Percentiles rank a stretch among this genome's conserved stretches.
Evolutionary conservation across 2,329 filamentous ascomycete species (phyloP).

Genomic region (Arthrocladium fulminans): DNA sequence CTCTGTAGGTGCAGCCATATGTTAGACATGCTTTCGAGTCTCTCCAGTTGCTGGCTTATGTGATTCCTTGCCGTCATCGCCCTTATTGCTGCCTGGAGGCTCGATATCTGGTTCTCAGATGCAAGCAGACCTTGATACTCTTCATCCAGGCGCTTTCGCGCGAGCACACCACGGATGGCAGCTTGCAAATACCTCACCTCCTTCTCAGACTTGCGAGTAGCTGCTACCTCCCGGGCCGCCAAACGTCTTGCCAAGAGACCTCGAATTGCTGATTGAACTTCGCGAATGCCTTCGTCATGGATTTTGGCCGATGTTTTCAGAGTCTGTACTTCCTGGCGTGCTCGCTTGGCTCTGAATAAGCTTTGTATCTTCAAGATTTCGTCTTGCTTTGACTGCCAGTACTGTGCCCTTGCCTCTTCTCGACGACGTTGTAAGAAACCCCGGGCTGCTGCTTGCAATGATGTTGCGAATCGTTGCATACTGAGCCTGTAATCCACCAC

Average conservation of each 20-base stretch:
- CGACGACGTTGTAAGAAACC: slow-evolving; percentile 64
- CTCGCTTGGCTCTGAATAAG: slow-evolving; percentile 54
- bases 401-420: slow-evolving; percentile 53
- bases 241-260: slow-evolving; percentile 37
- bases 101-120: slow-evolving; percentile 37
- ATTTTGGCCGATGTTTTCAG: slow-evolving; percentile 32
- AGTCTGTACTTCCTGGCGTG: slow-evolving; percentile 35
- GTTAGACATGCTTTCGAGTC: slow-evolving; percentile 33
- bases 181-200: slow-evolving; percentile 55
- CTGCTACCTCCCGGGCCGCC: slow-evolving; percentile 47
- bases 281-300: slow-evolving; percentile 37
- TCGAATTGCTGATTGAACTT: slow-evolving; percentile 49
- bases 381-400: slow-evolving; percentile 61
- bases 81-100: slow-evolving; percentile 30
- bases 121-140: slow-evolving; percentile 14
- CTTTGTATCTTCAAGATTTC: slow-evolving; percentile 75
- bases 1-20: slow-evolving; percentile 40
- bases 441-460: slow-evolving; percentile 69
- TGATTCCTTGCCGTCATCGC: slow-evolving; percentile 29
- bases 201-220: slow-evolving; percentile 54
- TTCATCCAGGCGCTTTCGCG: slow-evolving; percentile 11
- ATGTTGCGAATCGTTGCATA: slow-evolving; percentile 72
- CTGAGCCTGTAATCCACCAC: slow-evolving; percentile 70
- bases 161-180: slow-evolving; percentile 49
- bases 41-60: slow-evolving; percentile 32